Evolutionary conservation across 192 early-diverging fungal genomes (phyloP).

Genomic region (Gryganskiella cystojenkinii): DNA sequence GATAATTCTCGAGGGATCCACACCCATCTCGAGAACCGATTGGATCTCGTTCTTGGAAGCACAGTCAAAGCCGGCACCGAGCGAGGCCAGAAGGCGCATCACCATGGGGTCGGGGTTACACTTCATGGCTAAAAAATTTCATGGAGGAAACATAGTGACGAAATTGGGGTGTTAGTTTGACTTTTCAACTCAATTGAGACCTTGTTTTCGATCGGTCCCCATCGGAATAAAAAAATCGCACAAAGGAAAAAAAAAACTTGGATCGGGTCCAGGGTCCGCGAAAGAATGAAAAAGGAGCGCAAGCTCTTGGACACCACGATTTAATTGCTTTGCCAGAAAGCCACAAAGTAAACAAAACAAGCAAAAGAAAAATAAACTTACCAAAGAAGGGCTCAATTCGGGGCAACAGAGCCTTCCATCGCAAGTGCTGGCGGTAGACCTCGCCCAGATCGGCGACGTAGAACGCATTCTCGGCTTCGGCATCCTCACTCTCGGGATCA

Average conservation of each 20-base stretch:
- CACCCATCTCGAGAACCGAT: constrained; percentile 78
- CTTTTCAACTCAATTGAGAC: constrained; percentile 8
- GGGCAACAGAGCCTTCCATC: constrained; percentile 86
- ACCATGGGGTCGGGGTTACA: constrained; percentile 93
- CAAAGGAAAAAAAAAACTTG: no score
- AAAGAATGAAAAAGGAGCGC: no score
- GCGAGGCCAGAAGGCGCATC: constrained; percentile 77
- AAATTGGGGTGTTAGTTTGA: neutral
- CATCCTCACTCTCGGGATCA: constrained; percentile 53
- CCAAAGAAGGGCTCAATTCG: constrained; percentile 97
- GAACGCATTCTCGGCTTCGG: constrained; percentile 89
- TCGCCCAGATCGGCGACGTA: constrained; percentile 95
- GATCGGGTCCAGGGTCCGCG: no score
- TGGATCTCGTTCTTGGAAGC: constrained; percentile 93
- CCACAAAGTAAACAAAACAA: neutral
- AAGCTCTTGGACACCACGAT: no score
- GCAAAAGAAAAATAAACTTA: constrained; percentile 51
- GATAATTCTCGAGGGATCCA: constrained; percentile 81
- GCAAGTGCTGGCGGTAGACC: constrained; percentile 86
- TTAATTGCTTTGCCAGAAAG: no score
- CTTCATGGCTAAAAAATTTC: constrained; percentile 78
- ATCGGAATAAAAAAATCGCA: no score
- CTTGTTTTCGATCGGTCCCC: neutral
- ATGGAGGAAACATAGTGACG: neutral
- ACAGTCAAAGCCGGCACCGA: constrained; percentile 96